Base-by-base conservation (phyloP, 2,329 filamentous ascomycete genomes). In the Aspergillus sp. region DNA sequence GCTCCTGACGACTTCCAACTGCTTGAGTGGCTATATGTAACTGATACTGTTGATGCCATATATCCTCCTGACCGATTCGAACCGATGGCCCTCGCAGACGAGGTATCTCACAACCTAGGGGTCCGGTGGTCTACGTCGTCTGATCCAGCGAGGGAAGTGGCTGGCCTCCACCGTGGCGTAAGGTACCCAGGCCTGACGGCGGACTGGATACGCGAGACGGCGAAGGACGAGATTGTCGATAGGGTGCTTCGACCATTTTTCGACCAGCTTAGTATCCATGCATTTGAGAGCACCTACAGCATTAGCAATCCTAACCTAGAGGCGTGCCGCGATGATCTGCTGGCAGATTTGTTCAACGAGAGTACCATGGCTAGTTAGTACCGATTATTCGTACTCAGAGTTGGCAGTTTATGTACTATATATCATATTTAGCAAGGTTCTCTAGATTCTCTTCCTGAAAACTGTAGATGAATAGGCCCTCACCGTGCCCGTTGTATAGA, bases 11-110 rank as follows among this genome's bases (percentile, higher is more conserved):
- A 99, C 72, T 99, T 98, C 76, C 95, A 98, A 74, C 84, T 98
- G n/a, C 89, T 96, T 68, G 91, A 97, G 78, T 99, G 95, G 95
- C 85, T 98, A 4, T 99, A 96, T 73, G 88, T 99, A 55, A 96
- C 92, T 2, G 95, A 99, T 74, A 98, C 93, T 13, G 93, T 97
- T 62, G 95, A 99, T 67, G 93, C 95, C 1, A 90, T 99, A 34
- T 96, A 99, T 74, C 87, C 90, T 12, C 87, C 91, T 0, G 77
- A 85, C 13, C 78, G 81, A 51, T 88, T 88, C 76, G 83, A 86
- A 59, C 83, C 91, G 1, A 79, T 89, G 3, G 91, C 91, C 3
- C 82, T 98, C 5, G 89, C 90, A 0, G 95, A 98, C 66, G 90
- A 95, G 67, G 81, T 96, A 8, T 89, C 90, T 0, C 90, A 96